Evolutionary conservation across 805 yeast species (phyloP).

Genomic region (Kluyveromyces nonfermentans): DNA sequence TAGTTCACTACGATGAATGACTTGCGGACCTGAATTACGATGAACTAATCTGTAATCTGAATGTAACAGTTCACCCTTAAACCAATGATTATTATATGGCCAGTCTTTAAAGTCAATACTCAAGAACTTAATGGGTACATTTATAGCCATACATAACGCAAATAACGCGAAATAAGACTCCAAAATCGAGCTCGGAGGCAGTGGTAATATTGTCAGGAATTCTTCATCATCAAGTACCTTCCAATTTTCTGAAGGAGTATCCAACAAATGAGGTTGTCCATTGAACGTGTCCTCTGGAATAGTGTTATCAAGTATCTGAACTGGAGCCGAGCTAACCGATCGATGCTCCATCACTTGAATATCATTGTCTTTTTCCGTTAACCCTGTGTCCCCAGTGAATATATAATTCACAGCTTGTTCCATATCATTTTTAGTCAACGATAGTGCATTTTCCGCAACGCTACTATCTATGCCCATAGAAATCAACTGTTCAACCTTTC

Average conservation of each 20-base stretch:
- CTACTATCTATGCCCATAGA: constrained; percentile 64
- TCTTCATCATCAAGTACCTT: constrained; percentile 5
- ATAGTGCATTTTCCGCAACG: constrained; percentile 55
- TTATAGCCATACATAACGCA: constrained; percentile 16
- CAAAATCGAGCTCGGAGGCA: constrained; percentile 16
- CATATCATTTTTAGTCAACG: constrained; percentile 40
- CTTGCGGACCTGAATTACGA: constrained; percentile 3
- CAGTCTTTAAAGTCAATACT: constrained; percentile 20
- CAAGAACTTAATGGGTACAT: constrained; percentile 18
- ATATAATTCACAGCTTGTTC: constrained; percentile 50
- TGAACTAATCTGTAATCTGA: constrained; percentile 10
- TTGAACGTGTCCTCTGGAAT: background rate
- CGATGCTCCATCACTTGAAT: constrained; percentile 1
- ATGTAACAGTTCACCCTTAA: constrained; percentile 10
- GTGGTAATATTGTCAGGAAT: constrained; percentile 21
- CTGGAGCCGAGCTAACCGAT: background rate
- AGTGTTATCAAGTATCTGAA: background rate
- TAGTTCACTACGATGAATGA: constrained; percentile 7
- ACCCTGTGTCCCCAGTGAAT: constrained; percentile 16
- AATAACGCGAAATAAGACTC: constrained; percentile 25
- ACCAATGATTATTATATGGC: constrained; percentile 20
- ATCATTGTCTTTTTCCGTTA: constrained; percentile 8
- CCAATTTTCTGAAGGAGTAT: background rate
- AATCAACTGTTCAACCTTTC: constrained; percentile 34
- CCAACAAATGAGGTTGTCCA: background rate